Evolutionary conservation across 805 yeast genomes (phyloP).

Genomic region (Zygosaccharomyces siamensis): DNA sequence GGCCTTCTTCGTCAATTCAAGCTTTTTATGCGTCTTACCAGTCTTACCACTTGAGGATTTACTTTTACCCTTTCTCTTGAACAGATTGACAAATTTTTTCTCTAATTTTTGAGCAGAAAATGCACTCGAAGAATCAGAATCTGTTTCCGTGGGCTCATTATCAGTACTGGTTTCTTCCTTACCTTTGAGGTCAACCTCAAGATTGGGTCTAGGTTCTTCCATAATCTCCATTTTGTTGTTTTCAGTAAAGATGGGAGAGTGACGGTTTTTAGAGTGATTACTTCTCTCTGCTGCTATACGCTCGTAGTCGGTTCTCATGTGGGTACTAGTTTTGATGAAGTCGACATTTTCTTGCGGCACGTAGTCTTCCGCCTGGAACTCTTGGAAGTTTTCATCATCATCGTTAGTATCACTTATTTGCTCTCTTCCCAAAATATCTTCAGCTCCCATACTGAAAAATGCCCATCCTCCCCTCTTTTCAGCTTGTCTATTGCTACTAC

Average conservation of each 20-base stretch:
- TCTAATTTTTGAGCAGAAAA: constrained; percentile 17
- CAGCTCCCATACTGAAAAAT: constrained; percentile 14
- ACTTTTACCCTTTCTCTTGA: constrained; percentile 13
- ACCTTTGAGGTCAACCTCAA: neutral
- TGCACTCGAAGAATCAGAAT: constrained; percentile 2
- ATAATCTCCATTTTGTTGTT: constrained; percentile 2
- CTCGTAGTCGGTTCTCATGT: constrained; percentile 7
- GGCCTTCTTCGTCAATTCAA: constrained; percentile 10
- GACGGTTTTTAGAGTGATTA: constrained; percentile 38
- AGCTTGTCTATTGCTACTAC: constrained; percentile 6
- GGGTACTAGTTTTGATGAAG: constrained; percentile 11
- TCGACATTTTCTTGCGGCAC: constrained; percentile 5
- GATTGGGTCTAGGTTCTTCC: neutral
- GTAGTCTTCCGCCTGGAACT: neutral
- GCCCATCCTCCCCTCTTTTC: constrained; percentile 20
- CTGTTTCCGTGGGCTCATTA: neutral
- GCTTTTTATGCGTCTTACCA: constrained; percentile 1
- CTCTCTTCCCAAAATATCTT: constrained; percentile 7
- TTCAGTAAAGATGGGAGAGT: constrained; percentile 23
- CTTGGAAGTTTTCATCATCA: neutral
- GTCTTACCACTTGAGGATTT: constrained; percentile 3
- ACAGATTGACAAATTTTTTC: constrained; percentile 26
- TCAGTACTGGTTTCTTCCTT: neutral
- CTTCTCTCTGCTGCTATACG: constrained; percentile 15
- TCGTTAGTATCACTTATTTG: constrained; percentile 4